Evolutionary conservation across 495 filamentous ascomycete species (phyloP).

Genomic region (Penicillium alfredii): DNA sequence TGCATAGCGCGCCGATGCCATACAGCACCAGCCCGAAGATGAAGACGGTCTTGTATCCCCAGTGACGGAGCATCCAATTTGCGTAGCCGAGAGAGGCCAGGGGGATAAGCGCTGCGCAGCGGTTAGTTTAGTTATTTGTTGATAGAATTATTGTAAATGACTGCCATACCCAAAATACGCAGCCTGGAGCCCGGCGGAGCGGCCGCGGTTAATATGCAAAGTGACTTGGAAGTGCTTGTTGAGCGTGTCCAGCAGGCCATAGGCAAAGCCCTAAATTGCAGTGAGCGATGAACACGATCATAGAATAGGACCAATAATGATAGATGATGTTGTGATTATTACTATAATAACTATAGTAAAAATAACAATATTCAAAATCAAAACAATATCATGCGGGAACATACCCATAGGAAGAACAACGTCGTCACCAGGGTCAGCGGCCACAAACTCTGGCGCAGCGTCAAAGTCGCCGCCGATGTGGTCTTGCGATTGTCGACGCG

Average conservation of each 20-base stretch:
- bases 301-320: no score
- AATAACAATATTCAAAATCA: no score
- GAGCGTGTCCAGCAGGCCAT: constrained; percentile 41
- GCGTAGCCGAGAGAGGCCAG: constrained; percentile 57
- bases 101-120: constrained; percentile 43
- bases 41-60: constrained; percentile 48
- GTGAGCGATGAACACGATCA: no score
- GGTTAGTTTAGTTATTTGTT: neutral
- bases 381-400: no score
- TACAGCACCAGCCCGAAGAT: constrained; percentile 48
- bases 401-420: no score
- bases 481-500: constrained; percentile 41
- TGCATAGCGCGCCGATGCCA: constrained; percentile 48
- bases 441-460: constrained; percentile 51
- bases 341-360: no score
- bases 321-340: no score
- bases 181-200: constrained; percentile 50
- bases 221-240: constrained; percentile 53
- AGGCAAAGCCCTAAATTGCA: constrained; percentile 54
- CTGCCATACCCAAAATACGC: constrained; percentile 48
- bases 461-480: constrained; percentile 53
- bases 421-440: constrained; percentile 42
- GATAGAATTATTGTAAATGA: neutral
- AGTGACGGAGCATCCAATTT: constrained; percentile 49
- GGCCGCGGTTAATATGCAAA: constrained; percentile 43